Evolutionary conservation across 768 basidiomycete genomes (phyloP).

Genomic region (Lentinula guzmanii): DNA sequence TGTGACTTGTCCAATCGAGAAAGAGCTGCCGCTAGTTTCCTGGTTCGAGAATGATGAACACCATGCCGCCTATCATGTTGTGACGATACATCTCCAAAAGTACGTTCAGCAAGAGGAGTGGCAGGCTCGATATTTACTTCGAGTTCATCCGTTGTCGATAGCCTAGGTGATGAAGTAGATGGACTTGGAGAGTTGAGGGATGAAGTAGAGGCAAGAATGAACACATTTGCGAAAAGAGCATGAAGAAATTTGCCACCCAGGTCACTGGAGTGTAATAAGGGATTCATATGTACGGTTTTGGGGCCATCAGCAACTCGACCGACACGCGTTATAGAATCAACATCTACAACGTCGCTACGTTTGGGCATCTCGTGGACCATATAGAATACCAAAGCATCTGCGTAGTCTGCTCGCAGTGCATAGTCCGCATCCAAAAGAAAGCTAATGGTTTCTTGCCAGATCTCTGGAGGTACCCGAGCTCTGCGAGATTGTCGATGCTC

Average conservation of each 20-base stretch:
- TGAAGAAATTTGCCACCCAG: slow-evolving; percentile 67
- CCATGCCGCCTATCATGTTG: slow-evolving; percentile 41
- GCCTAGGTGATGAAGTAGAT: slow-evolving; percentile 34
- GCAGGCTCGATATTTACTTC: slow-evolving; percentile 24
- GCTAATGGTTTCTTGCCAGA: slow-evolving; percentile 88
- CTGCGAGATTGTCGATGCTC: slow-evolving; percentile 44
- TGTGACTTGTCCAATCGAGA: slow-evolving; percentile 41
- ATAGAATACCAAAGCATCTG: slow-evolving; percentile 68
- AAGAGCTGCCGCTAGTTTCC: slow-evolving; percentile 53
- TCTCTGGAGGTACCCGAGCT: slow-evolving; percentile 68
- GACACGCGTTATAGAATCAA: slow-evolving; percentile 39
- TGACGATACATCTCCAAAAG: slow-evolving; percentile 22
- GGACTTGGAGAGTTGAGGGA: slow-evolving; percentile 45
- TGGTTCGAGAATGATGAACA: slow-evolving; percentile 41
- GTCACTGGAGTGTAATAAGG: slow-evolving; percentile 52
- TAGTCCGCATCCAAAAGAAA: slow-evolving; percentile 77
- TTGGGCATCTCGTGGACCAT: slow-evolving; percentile 70
- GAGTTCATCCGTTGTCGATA: slow-evolving; percentile 20
- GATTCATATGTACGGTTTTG: slow-evolving; percentile 38
- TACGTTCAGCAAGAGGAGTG: slow-evolving; percentile 22
- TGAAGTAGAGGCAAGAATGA: slow-evolving; percentile 69
- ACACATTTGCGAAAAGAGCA: slow-evolving; percentile 75
- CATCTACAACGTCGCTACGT: slow-evolving; percentile 43
- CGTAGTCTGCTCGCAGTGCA: slow-evolving; percentile 75
- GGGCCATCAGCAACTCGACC: slow-evolving; percentile 44